Percentiles rank a stretch among this genome's conserved stretches.
phyloP scores from a whole-genome alignment of 129 eudicot species.

The Centaurea solstitialis region DNA sequence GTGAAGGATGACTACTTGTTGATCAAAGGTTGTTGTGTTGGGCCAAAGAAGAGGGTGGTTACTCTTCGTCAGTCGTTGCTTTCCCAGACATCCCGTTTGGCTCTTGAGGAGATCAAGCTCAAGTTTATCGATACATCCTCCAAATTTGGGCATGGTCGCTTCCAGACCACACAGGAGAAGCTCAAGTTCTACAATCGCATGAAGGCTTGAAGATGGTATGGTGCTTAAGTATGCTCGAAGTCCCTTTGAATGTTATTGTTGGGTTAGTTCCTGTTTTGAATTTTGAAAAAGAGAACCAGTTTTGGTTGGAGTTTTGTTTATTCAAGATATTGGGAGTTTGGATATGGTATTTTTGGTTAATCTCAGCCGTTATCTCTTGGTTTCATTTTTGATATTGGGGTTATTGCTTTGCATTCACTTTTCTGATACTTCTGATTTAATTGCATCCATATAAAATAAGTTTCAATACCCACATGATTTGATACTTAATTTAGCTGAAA shows the following conservation, averaged over 20 bases:
- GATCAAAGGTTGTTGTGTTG: conserved; percentile 60
- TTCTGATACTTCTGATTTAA: too few species aligned
- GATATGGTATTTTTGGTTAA: neutral
- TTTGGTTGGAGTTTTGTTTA: conserved; percentile 23
- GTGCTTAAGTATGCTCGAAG: neutral
- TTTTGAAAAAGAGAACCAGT: conserved; percentile 7
- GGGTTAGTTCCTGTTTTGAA: conserved; percentile 10
- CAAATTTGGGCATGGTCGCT: conserved; percentile 59
- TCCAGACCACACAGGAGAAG: conserved; percentile 58
- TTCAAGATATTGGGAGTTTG: neutral
- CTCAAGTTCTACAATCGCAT: conserved; percentile 38
- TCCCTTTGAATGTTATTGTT: neutral
- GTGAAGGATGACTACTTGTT: conserved; percentile 53
- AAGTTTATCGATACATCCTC: conserved; percentile 59
- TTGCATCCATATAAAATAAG: too few species aligned
- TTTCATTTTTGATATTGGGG: too few species aligned
- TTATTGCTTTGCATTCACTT: too few species aligned
- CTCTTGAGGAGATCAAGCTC: conserved; percentile 52
- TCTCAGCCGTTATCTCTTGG: too few species aligned
- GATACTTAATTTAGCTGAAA: too few species aligned
- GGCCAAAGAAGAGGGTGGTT: conserved; percentile 58
- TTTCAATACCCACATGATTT: too few species aligned
- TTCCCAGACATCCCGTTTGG: conserved; percentile 54
- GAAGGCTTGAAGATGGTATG: conserved; percentile 30
- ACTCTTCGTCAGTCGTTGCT: conserved; percentile 51